These are phyloP conservation scores for Fusarium sp. DNA, from an alignment of 2,329 filamentous ascomycete genomes.

Conservation along the genomic window DNA sequence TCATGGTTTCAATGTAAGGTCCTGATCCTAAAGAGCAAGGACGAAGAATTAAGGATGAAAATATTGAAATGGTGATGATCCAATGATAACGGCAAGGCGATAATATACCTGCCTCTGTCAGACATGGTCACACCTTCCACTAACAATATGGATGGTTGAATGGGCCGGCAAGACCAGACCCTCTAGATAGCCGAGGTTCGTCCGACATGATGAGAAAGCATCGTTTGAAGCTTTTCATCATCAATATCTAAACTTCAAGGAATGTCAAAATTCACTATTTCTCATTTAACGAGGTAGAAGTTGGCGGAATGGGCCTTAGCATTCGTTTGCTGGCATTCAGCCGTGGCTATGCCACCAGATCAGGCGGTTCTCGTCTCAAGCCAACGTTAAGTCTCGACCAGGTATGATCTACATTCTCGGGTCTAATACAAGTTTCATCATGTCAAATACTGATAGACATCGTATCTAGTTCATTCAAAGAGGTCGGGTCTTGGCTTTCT, in stretches of 20 bases:
- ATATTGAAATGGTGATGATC: not conserved
- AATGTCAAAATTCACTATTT: conserved; percentile 12
- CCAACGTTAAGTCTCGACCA: conserved; percentile 65
- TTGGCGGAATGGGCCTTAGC: conserved; percentile 42
- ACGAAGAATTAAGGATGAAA: not conserved
- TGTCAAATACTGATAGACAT: conserved; percentile 12
- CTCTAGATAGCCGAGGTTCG: conserved; percentile 33
- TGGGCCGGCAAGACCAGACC: not conserved
- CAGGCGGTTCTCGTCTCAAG: conserved; percentile 45
- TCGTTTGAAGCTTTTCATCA: conserved; percentile 32
- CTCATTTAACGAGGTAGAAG: conserved; percentile 28
- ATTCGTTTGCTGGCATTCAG: conserved; percentile 41
- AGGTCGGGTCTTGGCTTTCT: conserved; percentile 63
- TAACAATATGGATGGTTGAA: conserved; percentile 15
- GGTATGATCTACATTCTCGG: conserved; percentile 49
- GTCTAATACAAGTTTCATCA: not conserved
- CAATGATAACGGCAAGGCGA: not conserved
- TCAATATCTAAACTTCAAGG: not conserved
- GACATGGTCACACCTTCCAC: conserved; percentile 1
- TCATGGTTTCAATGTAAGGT: conserved; percentile 10
- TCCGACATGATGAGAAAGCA: conserved; percentile 18
- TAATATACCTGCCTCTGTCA: not conserved
- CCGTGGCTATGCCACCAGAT: conserved; percentile 49
- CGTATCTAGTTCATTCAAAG: conserved; percentile 66
- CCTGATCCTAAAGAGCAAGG: not conserved